phyloP scores from a whole-genome alignment of 345 rosid genomes.

The Xanthoceras sorbifolium region DNA sequence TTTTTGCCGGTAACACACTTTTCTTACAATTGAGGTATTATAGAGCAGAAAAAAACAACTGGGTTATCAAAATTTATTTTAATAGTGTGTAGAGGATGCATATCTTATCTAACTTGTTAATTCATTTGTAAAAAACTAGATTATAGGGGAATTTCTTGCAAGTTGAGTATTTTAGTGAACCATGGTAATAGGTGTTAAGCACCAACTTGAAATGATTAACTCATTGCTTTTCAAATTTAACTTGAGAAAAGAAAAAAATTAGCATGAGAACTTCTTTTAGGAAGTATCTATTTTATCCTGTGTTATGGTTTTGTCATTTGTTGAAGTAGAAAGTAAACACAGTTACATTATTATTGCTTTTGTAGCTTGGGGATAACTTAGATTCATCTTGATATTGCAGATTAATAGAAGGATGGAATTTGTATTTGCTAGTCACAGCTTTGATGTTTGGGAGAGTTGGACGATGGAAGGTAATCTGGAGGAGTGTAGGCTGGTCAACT shows the following conservation, averaged over 20 bases:
- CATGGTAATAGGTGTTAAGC: not conserved
- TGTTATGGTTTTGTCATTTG: not conserved
- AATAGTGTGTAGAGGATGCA: not conserved
- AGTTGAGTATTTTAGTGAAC: not conserved
- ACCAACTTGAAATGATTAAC: not conserved
- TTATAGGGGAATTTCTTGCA: not conserved
- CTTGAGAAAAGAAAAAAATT: not conserved
- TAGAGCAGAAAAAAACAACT: not conserved
- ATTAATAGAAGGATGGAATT: conserved; percentile 94
- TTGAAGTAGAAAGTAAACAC: conserved; percentile 7
- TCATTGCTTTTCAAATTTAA: not conserved
- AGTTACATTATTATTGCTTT: not conserved
- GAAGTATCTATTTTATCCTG: not conserved
- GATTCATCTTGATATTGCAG: conserved; percentile 45
- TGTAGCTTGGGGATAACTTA: conserved; percentile 4
- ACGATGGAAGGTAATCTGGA: conserved; percentile 83
- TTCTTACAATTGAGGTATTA: not conserved
- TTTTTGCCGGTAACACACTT: not conserved
- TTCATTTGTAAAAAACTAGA: not conserved
- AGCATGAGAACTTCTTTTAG: not conserved
- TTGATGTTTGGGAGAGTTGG: conserved; percentile 99
- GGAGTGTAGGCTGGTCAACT: conserved; percentile 85
- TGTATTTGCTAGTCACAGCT: conserved; percentile 97
- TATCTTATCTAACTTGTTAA: not conserved
- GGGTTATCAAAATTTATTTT: not conserved